Base-by-base conservation (phyloP, 129 eudicot species). In the Flaveria linearis region DNA sequence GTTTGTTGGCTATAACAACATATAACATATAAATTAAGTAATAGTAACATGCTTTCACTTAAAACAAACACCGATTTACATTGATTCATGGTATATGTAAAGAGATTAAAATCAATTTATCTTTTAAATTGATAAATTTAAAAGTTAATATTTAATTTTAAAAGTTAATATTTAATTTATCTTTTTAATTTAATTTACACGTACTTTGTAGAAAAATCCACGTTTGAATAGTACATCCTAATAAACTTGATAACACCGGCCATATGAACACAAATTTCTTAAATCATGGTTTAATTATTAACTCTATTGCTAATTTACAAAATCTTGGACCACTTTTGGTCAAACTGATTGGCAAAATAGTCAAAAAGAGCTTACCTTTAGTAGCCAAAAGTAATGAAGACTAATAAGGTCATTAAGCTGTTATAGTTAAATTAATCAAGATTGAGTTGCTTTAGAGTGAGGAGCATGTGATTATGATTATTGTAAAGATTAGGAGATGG, bases 391-490 rank as follows among this genome's bases (percentile, higher is more conserved):
- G 73, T 72, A 52, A 45, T 72, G 49, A 51, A 63, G 58, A 18
- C 30, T 72, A 79, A 51, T 79, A 17, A 26, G 62, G 73, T 43
- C 64, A 25, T 78, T 72, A 39, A 62, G 73, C 46, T 52, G 13
- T 12, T 49, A 53, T 63, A 22, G 46, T 63, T 79, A 79, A 72
- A 79, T 58, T 79, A 79, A 72, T 62, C 58, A 64, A 51, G 58
- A 71, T 47, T 71, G 16, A 15, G 28, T 72, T 64, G 78, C 17
- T 16, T 78, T 79, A 60, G 26, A 79, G 83, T 79, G 78, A 72
- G 30, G 49, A 61, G 71, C 84, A 80, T 80, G 84, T 80, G 84
- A 74, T 73, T 74, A 70, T 80, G 75, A 61, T 73, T 80, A 42
- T 67, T 33, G 42, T 20, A 33, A 33, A 45, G 79, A 80, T 80